Base-by-base conservation (phyloP, 495 filamentous ascomycete genomes). In the Annulohypoxylon bovei region DNA sequence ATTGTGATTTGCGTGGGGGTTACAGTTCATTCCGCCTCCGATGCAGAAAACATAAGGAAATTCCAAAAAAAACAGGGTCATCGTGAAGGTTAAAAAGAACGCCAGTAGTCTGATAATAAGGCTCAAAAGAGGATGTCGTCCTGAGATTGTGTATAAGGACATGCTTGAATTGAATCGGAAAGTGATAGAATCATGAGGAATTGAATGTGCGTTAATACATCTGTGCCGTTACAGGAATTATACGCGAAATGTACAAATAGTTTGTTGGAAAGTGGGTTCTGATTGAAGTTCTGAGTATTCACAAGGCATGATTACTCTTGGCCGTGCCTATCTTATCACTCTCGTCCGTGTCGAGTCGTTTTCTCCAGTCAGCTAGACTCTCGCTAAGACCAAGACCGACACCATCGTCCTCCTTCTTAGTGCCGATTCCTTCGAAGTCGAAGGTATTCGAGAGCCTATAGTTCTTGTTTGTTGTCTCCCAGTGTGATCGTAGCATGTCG, bases 401-500 rank as follows among this genome's bases (percentile, higher is more conserved):
- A 3, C 76, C 80, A 4, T 83, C 84, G 18, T 86, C 81, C 22
- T 81, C 81, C 46, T 85, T 85, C 68, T 83, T 87, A 54, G 85
- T 88, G 11, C 63, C 44, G 16, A 69, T 39, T 60, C 86, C 83
- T 66, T 97, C 94, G 67, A 95, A 91, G 74, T 97, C 95, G 73
- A 97, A 95, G 12, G 88, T 83, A 70, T 89, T 94, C 77, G 92
- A 95, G 46, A 97, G 82, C 14, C 95, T 90, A 76, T 98, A 97
- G 68, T 91, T 95, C 79, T 94, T 94, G 80, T 94, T 97, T 40
- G 93, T 97, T 47, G 90, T 91, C 79, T 98, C 94, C 95, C 96
- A 98, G 65, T 97, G 95, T 32, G 82, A 90, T 32, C 95, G 89
- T 39, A 98, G 85, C 16, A 90, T 87, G 62, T 99, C 95, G 4